Base-by-base conservation (phyloP, 768 basidiomycete species). In the Tricholoma saponaceum region DNA sequence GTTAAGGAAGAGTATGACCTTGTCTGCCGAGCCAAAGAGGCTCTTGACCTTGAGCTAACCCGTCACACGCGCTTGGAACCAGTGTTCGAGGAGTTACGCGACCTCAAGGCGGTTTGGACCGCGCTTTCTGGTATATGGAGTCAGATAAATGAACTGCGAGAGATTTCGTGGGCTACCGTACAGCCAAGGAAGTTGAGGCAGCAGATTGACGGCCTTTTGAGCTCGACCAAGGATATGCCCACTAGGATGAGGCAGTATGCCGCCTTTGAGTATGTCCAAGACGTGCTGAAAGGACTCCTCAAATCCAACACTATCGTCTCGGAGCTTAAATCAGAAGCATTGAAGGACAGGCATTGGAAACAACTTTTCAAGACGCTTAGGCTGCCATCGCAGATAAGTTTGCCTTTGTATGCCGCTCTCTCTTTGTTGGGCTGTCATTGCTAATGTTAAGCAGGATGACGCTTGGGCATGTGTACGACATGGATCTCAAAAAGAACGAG, bases 201-300 rank as follows among this genome's bases (percentile, higher is more conserved):
- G 66, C 90, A 93, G 61, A 86, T 99, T 54, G 96, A 99, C 65
- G 85, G 83, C n/a, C 79, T 98, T 47, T 73, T 98, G 52, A 78
- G 83, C 23, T 93, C 93, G n/a, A 98, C 96, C 22, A 92, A 95
- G 76, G 96, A 98, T 50, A 98, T 99, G 96, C 97, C 97, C 1
- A 96, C 92, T 35, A 81, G 95, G 59, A 99, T 98, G 97, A 84
- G 97, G 54, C 97, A 99, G 69, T 99, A 99, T 70, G 92, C 95
- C 8, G 97, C 97, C 0, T 99, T 98, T 67, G 97, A 98, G 78
- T 95, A 92, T 70, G 94, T 98, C 2, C 95, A 98, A 67, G 96
- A 99, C 43, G 82, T 88, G 20, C 79, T 99, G 54, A 83, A 89
- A 46, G 84, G 86, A 12, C 78, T 95, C 50, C 81, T 98, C 62